These are phyloP conservation scores for Mycena albidolilacea DNA, from an alignment of 768 basidiomycete genomes.

Conservation along the genomic window DNA sequence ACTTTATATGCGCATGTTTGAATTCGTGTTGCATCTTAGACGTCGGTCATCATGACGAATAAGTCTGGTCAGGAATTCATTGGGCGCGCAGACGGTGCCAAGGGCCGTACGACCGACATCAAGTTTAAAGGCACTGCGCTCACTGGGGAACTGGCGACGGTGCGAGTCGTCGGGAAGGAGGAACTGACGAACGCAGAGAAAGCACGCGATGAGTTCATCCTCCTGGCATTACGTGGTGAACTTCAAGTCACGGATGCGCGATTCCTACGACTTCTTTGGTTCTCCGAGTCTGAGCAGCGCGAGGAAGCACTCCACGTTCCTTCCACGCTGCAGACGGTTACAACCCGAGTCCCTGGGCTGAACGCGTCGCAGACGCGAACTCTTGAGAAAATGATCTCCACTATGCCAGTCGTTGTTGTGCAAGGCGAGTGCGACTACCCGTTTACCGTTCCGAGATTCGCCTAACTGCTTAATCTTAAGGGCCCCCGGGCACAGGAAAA, in stretches of 20 bases:
- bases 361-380: slow-evolving; percentile 20
- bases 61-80: slow-evolving; percentile 46
- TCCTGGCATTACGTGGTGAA: slow-evolving; percentile 13
- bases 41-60: slow-evolving; percentile 54
- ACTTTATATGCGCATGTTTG: background rate
- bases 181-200: slow-evolving; percentile 52
- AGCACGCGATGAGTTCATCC: slow-evolving; percentile 25
- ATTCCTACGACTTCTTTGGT: slow-evolving; percentile 22
- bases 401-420: slow-evolving; percentile 17
- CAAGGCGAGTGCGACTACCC: slow-evolving; percentile 3
- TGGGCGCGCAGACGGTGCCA: slow-evolving; percentile 49
- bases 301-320: background rate
- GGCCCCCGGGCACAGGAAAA: slow-evolving; percentile 62
- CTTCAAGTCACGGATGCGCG: slow-evolving; percentile 15
- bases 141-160: slow-evolving; percentile 44
- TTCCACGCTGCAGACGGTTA: background rate
- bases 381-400: slow-evolving; percentile 9
- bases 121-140: slow-evolving; percentile 40
- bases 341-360: slow-evolving; percentile 7
- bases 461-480: slow-evolving; percentile 22
- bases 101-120: slow-evolving; percentile 56
- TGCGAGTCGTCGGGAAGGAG: slow-evolving; percentile 60
- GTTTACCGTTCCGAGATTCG: slow-evolving; percentile 42
- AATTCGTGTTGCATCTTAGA: slow-evolving; percentile 42
- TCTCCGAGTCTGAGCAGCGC: background rate